Percentiles rank a stretch among this genome's conserved stretches.
phyloP scores from a whole-genome alignment of 1,284 basidiomycete genomes.

The Phellinidium pouzarii region DNA sequence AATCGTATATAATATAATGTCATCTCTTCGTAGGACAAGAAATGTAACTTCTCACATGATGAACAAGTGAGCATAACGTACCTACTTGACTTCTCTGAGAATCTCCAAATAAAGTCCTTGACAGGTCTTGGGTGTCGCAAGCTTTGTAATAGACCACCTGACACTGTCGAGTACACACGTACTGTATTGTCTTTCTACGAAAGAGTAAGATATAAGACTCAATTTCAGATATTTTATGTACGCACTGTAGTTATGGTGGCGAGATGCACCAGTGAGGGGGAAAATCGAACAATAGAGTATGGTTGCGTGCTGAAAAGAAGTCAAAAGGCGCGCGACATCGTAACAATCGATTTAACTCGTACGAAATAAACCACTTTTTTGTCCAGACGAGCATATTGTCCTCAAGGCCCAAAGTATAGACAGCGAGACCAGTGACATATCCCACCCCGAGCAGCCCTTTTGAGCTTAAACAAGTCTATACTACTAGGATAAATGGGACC shows the following conservation, averaged over 20 bases:
- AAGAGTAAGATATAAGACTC: conserved; percentile 11
- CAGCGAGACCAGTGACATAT: conserved; percentile 47
- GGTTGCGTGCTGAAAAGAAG: conserved; percentile 39
- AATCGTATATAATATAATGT: conserved; percentile 69
- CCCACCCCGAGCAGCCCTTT: conserved; percentile 68
- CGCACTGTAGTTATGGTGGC: conserved; percentile 55
- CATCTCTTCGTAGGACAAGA: conserved; percentile 43
- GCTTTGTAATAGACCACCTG: conserved; percentile 56
- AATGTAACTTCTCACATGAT: conserved; percentile 10
- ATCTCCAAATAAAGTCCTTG: conserved; percentile 60
- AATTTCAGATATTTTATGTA: conserved; percentile 17
- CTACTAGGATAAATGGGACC: neutral
- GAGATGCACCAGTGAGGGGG: conserved; percentile 71
- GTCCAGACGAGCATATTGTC: conserved; percentile 78
- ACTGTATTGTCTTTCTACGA: conserved; percentile 52
- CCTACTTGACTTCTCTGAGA: conserved; percentile 59
- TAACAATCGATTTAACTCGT: conserved; percentile 26
- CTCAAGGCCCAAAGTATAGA: conserved; percentile 69
- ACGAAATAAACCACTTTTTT: conserved; percentile 63
- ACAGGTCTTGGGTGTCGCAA: conserved; percentile 65
- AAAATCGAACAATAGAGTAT: conserved; percentile 46
- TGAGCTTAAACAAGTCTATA: conserved; percentile 19
- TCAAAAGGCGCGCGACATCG: neutral
- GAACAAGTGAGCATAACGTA: conserved; percentile 29
- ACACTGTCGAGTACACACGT: conserved; percentile 64